Base-by-base conservation (phyloP, 1,139 yeast genomes). In the Trichomonascaceae sp. region DNA sequence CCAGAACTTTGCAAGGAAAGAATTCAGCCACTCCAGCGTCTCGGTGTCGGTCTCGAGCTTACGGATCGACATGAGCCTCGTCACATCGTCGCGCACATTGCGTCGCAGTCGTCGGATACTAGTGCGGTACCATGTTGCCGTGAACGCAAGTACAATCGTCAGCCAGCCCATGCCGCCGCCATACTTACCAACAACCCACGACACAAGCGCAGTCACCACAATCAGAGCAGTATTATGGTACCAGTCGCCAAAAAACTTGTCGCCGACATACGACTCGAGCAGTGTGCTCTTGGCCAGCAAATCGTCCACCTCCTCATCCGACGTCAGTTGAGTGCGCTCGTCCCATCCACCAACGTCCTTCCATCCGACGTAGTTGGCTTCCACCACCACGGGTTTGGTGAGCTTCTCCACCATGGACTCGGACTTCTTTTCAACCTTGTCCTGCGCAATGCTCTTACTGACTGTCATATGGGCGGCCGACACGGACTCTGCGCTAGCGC, bases 11-110 rank as follows among this genome's bases (percentile, higher is more conserved):
- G 78, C 85, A 58, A 89, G 58, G 47, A 89, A 78, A 26, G 74
- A 71, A 56, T 89, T 89, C 45, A 82, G 64, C 98, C 98, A 89
- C 51, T 89, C 97, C 78, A 87, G 71, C 6, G 94, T 69, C 59
- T 89, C 98, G 46, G 76, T 77, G 52, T 87, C 97, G 46, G 75
- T 71, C 57, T 87, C 97, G 43, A 85, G 76, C 36, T 71, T 69
- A 50, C 74, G 73, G 34, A 84, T 73, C 13, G 93, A 76, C 48
- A 80, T 73, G 51, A 87, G 94, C 48, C 94, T 74, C 51, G 84
- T 87, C 16, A 92, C 79, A 39, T 72, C 75, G 43, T 84, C 85
- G 48, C 96, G 71, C 42, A 82, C 65, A 4, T 60, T 53, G 5
- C 76, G 67, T 50, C 97, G 72, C 57, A 87, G 76, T 47, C 78